Conservation (phyloP, 495 filamentous ascomycete species). For the Cladorrhinum samala region DNA sequence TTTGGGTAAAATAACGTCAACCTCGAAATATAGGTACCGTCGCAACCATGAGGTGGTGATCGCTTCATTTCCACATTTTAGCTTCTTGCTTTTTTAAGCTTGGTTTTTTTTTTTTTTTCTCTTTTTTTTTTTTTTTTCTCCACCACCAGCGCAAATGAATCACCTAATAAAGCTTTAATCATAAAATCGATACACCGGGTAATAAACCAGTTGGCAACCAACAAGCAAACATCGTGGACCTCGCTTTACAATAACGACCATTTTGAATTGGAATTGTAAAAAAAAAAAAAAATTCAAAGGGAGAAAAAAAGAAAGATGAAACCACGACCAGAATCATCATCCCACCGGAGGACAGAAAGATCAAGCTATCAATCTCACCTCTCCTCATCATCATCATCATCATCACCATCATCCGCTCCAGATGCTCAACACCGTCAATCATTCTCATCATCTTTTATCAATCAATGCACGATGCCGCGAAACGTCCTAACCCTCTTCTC, state of each 20-base stretch:
- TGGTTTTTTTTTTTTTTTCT: not conserved
- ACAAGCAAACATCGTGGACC: not conserved
- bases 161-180: too few species aligned
- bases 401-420: not conserved
- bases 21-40: too few species aligned
- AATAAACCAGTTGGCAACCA: too few species aligned
- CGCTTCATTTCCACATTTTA: too few species aligned
- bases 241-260: too few species aligned
- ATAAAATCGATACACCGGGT: too few species aligned
- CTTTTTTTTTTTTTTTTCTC: too few species aligned
- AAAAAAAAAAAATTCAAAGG: not conserved
- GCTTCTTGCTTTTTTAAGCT: too few species aligned
- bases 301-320: not conserved
- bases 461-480: slow-evolving; percentile 7
- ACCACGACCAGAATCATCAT: not conserved
- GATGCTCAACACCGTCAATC: not conserved
- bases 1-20: too few species aligned
- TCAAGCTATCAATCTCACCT: not conserved
- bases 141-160: too few species aligned
- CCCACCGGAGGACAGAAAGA: not conserved
- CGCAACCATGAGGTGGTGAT: too few species aligned
- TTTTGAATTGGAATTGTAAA: too few species aligned
- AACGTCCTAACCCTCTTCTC: slow-evolving; percentile 9
- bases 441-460: not conserved
- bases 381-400: not conserved